These are phyloP conservation scores for Sporisorium reilianum DNA, from an alignment of 1,284 basidiomycete species.

Conservation along the genomic window DNA sequence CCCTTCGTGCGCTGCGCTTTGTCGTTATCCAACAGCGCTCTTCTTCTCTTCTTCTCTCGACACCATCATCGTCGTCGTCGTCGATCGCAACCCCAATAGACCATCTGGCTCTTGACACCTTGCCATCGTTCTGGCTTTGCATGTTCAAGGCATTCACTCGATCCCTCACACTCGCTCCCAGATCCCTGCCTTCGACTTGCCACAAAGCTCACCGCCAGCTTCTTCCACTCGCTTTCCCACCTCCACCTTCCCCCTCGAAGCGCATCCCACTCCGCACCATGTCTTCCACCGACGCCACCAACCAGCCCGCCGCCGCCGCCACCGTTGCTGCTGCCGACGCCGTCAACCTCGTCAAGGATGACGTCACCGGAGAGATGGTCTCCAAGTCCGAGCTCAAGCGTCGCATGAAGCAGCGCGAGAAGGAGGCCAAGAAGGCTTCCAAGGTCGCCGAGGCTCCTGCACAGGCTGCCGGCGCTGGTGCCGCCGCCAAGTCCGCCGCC, in stretches of 20 bases:
- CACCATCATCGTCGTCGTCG: neutral
- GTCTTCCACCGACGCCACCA: slow-evolving; percentile 48
- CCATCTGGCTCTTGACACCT: slow-evolving; percentile 1
- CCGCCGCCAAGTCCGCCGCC: slow-evolving; percentile 34
- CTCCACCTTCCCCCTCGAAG: neutral
- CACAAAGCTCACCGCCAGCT: slow-evolving; percentile 7
- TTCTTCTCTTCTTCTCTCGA: neutral
- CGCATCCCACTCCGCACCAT: slow-evolving; percentile 29
- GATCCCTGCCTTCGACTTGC: slow-evolving; percentile 27
- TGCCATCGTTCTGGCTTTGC: slow-evolving; percentile 37
- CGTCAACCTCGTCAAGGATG: slow-evolving; percentile 64
- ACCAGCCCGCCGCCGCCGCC: slow-evolving; percentile 39
- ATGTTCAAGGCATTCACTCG: slow-evolving; percentile 43
- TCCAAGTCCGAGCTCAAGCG: slow-evolving; percentile 68
- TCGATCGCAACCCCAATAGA: neutral
- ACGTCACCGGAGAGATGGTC: slow-evolving; percentile 68
- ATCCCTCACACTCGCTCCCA: slow-evolving; percentile 18
- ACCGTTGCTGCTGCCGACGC: too few relatives aligned
- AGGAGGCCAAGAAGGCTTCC: slow-evolving; percentile 85
- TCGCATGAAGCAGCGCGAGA: slow-evolving; percentile 75
- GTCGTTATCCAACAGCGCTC: neutral
- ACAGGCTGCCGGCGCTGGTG: slow-evolving; percentile 16
- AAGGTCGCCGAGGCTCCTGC: slow-evolving; percentile 71
- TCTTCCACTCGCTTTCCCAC: neutral
- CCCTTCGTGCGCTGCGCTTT: neutral